Evolutionary conservation across 2,329 filamentous ascomycete species (phyloP), one percentile per base, ranked within the genome.

Genomic region (Triangularia setosa): DNA sequence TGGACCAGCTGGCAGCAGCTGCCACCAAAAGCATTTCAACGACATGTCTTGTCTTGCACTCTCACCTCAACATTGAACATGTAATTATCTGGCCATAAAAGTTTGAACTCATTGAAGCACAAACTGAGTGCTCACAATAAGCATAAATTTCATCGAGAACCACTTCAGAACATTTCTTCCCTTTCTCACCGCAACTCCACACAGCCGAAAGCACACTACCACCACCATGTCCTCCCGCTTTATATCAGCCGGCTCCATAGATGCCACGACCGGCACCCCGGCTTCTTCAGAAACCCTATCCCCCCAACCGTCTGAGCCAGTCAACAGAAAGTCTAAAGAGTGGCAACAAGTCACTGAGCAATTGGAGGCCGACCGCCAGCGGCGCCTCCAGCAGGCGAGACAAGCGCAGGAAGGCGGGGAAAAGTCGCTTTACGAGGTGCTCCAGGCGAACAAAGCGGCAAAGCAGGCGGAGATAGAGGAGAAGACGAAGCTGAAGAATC

Each of bases 381-480:
- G 77, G 67, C 78, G 79, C 64, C 83, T 86, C 65, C 81, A 84
- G 28, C 83, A 85, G 62, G 77, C 81, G 65, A 78, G 80, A 64
- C 75, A 78, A 14, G 73, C 75, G 66, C 76, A 75, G 35, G 79
- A 78, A 76, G 56, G 74, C 66, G 67, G 35, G 18, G 80, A 78
- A 33, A 87, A 84, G 76, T 88, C 83, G 60, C 80, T 95, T 27
- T 95, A 84, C 73, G 91, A 93, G 53, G 83, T 90, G 1, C 76
- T 95, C 60, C 89, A 94, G 77, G 91, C 89, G 53, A 95, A 95
- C 76, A 94, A 93, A 85, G 90, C 88, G 68, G 90, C 90, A 64
- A 94, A 93, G 76, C 90, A 94, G 78, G 90, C 91, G 21, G 90
- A 88, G 8, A 92, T 93, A 75, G 91, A 93, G 75, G 91, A 94